Evolutionary conservation across 768 basidiomycete genomes (phyloP), one percentile per base, ranked within the genome.

Genomic region (Tylopilus balloui): DNA sequence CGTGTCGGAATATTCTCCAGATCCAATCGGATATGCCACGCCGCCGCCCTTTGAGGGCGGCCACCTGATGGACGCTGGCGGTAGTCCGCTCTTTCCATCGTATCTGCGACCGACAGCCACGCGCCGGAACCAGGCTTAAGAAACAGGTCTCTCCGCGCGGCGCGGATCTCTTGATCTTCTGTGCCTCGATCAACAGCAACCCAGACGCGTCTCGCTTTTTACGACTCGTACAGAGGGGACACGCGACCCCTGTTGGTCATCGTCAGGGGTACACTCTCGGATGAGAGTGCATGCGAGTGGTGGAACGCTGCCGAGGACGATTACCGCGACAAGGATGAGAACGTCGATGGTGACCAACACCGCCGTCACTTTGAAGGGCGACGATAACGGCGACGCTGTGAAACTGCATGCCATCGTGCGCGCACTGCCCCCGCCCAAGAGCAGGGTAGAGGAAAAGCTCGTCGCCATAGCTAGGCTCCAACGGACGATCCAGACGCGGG

Each of bases 101-200:
- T 15, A 54, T 66, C 19, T 53, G 32, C 41, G 61, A 61, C 32
- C 47, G 25, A 15, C 61, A 64, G 8, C 10, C 63, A 2, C 53
- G 41, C 5, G 43, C 63, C 2, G 63, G 63, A 0, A 3, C 38
- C 3, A 58, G 54, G 6, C 64, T 66, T 53, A 66, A 52, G 47
- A 64, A 61, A 15, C 58, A 52, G 2, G 20, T 63, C 2, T 19
- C 52, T 4, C 25, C 43, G 15, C 61, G 64, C 25, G 54, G 51
- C 3, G 58, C 64, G 5, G 63, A 64, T 42, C 61, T 64, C n/a
- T 40, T 64, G 47, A 53, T 64, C 45, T 48, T 61, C 20, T 64
- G 64, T 14, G 39, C 51, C 2, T 60, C 58, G 7, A 6, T 50
- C 17, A 41, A 44, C 19, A 25, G 23, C 19, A 45, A 54, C 23